These are phyloP conservation scores for Aspergillus asperescens DNA, from an alignment of 495 filamentous ascomycete genomes.

Conservation along the genomic window DNA sequence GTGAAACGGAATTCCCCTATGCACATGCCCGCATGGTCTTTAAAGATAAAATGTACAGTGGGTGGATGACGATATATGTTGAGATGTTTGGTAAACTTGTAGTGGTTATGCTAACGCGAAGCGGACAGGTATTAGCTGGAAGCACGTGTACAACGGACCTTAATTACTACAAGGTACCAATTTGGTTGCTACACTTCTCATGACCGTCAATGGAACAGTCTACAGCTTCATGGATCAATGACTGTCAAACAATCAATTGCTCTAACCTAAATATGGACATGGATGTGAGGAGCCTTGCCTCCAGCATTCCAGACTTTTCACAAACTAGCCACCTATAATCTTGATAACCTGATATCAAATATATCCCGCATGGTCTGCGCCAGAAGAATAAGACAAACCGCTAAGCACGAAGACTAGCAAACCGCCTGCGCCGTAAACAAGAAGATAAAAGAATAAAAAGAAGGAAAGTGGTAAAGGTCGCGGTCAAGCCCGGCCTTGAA, in stretches of 20 bases:
- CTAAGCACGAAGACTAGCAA: conserved; percentile 29
- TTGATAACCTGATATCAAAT: conserved; percentile 12
- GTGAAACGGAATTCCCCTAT: not conserved
- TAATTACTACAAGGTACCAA: too few species aligned
- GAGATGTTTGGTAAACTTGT: not conserved
- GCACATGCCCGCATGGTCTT: not conserved
- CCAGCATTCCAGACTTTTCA: conserved; percentile 19
- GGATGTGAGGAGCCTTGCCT: conserved; percentile 6
- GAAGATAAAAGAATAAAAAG: conserved; percentile 19
- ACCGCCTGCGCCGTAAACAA: conserved; percentile 38
- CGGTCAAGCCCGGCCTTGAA: conserved; percentile 3
- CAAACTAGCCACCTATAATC: conserved; percentile 25
- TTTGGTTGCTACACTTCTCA: too few species aligned
- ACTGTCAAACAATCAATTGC: not conserved
- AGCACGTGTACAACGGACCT: conserved; percentile 13
- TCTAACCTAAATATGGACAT: not conserved
- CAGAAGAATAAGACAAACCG: conserved; percentile 26
- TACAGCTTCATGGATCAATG: not conserved
- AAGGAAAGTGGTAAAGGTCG: conserved; percentile 13
- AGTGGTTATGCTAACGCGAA: conserved; percentile 1
- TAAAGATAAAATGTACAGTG: not conserved
- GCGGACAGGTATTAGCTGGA: conserved; percentile 4
- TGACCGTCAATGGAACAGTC: not conserved
- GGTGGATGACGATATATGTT: not conserved
- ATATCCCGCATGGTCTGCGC: conserved; percentile 26